phyloP scores from a whole-genome alignment of 345 rosid genomes.

The Raphanus raphanistrum region DNA sequence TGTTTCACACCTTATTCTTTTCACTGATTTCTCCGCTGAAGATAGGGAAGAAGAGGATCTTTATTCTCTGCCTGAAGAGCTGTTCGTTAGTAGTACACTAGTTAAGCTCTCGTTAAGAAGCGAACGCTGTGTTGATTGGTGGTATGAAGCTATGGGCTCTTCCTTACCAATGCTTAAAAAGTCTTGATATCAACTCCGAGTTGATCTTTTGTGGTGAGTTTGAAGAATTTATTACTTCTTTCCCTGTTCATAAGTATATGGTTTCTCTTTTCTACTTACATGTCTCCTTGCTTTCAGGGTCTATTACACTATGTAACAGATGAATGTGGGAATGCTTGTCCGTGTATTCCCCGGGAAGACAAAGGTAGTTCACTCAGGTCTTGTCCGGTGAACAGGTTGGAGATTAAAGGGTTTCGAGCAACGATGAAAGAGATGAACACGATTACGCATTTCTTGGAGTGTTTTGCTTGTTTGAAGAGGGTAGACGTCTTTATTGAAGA shows the following conservation, averaged over 20 bases:
- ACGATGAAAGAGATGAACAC: background rate
- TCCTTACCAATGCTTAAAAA: conserved; percentile 2
- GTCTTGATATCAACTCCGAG: background rate
- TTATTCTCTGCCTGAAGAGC: background rate
- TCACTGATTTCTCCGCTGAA: background rate
- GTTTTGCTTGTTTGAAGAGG: background rate
- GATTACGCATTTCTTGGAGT: background rate
- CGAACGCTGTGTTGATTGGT: background rate
- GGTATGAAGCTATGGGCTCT: background rate
- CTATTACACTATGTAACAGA: conserved; percentile 6
- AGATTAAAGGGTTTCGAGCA: background rate
- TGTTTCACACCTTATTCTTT: background rate
- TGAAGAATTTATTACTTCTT: background rate
- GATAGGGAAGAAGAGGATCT: background rate
- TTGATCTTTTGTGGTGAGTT: background rate
- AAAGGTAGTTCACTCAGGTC: background rate
- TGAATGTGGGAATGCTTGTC: conserved; percentile 2
- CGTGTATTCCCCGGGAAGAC: background rate
- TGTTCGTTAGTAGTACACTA: background rate
- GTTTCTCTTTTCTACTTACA: background rate
- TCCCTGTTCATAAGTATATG: conserved; percentile 3
- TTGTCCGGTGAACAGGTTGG: conserved; percentile 5
- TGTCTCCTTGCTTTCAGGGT: conserved; percentile 1
- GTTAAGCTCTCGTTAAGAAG: background rate
- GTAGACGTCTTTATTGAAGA: background rate